Percentiles rank a stretch among this genome's conserved stretches.
Conservation (phyloP, 2,329 filamentous ascomycete genomes). For the Ophiostoma piceae region DNA sequence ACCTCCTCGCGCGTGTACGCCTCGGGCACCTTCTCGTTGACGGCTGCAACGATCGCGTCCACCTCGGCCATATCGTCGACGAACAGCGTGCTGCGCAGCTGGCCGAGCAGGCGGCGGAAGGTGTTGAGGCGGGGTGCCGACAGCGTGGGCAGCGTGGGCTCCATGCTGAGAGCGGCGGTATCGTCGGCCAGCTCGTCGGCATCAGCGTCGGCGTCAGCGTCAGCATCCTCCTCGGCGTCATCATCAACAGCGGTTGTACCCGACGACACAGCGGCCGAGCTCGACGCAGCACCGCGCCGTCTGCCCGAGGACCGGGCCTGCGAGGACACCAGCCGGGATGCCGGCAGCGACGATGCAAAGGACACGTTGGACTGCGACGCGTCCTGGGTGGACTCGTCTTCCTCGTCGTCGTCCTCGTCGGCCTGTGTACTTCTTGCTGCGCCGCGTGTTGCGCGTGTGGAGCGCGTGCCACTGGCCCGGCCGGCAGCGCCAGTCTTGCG, state of each 20-base stretch:
- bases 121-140: conserved; percentile 57
- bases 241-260: conserved; percentile 27
- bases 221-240: conserved; percentile 37
- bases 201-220: conserved; percentile 39
- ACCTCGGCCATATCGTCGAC: conserved; percentile 77
- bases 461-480: conserved; percentile 30
- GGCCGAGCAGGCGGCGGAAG: conserved; percentile 78
- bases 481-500: conserved; percentile 37
- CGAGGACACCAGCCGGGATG: conserved; percentile 56
- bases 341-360: conserved; percentile 73
- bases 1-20: conserved; percentile 62
- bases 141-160: conserved; percentile 34
- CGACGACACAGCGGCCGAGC: conserved; percentile 1
- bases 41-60: conserved; percentile 66
- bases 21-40: conserved; percentile 67
- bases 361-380: conserved; percentile 56
- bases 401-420: conserved; percentile 41
- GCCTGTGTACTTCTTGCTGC: conserved; percentile 30
- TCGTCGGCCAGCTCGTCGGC: conserved; percentile 41
- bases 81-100: conserved; percentile 76
- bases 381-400: conserved; percentile 46
- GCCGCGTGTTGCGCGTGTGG: conserved; percentile 32
- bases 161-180: conserved; percentile 40
- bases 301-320: conserved; percentile 21
- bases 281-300: conserved; percentile 34